Base-by-base conservation (phyloP, 768 basidiomycete species). In the Lentinula aciculospora region DNA sequence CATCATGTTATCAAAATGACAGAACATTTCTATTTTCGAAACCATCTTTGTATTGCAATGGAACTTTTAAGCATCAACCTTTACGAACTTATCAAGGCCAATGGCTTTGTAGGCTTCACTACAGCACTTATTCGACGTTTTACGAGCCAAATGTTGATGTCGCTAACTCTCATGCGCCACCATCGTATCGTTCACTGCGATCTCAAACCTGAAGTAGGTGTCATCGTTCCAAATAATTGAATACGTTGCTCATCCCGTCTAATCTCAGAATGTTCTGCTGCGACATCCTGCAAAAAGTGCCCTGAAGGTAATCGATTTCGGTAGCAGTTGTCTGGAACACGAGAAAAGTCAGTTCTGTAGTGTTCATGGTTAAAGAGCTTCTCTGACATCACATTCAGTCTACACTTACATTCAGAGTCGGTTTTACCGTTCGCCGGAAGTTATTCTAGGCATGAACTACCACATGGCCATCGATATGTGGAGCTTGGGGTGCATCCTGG, bases 401-500 rank as follows among this genome's bases (percentile, higher is more conserved):
- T 99, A 98, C 71, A 99, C 97, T 1, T 99, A 99, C 68, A 98
- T 99, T 62, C 97, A 98, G 72, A 96, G 94, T 74, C 92, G 97
- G 40, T 99, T 99, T 77, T 99, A 99, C 74, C 93, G 97, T n/a
- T 97, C 94, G 19, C 97, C 97, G 3, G 97, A 99, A 73, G 96
- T 99, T 64, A 99, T 99, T 57, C 83, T 99, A 37, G 97, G 97
- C 54, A 92, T 96, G 89, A 97, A 94, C 70, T 99, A 99, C 70
- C 93, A 96, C 68, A 98, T 97, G 94, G 94, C 92, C 32, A 96
- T 95, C 61, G 94, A 98, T 69, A 99, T 99, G 95, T 99, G 97
- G 97, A 96, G 94, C 76, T 72, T 99, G 63, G 97, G 97, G 36
- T 99, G 97, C 67, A 99, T 99, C 61, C 77, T 99, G 54, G 97